Evolutionary conservation across 768 basidiomycete genomes (phyloP), one percentile per base, ranked within the genome.

Genomic region (Steccherinum ochraceum): DNA sequence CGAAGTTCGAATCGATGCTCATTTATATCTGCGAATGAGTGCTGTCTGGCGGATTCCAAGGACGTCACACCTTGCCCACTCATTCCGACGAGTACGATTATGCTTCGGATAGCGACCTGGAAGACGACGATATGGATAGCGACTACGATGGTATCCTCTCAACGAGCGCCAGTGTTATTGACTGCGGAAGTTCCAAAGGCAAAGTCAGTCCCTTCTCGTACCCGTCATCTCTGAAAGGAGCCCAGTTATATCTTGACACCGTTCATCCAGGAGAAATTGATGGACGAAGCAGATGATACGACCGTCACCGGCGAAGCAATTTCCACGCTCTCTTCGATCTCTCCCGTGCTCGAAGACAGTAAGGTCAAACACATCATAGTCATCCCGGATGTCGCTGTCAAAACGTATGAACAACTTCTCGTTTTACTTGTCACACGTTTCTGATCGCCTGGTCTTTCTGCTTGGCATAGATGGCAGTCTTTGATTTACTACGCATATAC

Each of bases 401-500:
- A 48, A 26, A 51, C 50, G 50, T 51, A 19, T 48, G 50, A 48
- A 18, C n/a, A 12, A 19, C 7, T 35, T 10, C 11, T 43, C 41
- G 41, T 43, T 43, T 11, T n/a, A 11, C 35, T 39, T n/a, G 11
- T 11, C 11, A 11, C 11, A 39, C n/a, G 18, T 23, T 24, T 24
- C 46, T 24, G 20, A 47, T 11, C 12, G 12, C 12, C 7, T 26
- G 20, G 21, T 12, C 11, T 12, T 12, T 20, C 7, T 27, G n/a
- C 21, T n/a, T 13, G 24, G 19, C 12, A n/a, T n/a, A 52, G 51
- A 13, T 52, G 51, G 51, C 46, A 48, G 12, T 25, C 51, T 21
- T 46, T 52, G 7, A 25, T 52, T 7, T 24, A 23, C 26, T 52
- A 49, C 35, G 40, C 48, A 35, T 48, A 48, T 35, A 52, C 51